Base-by-base conservation (phyloP, 1,284 basidiomycete species). In the Volvariella volvacea region DNA sequence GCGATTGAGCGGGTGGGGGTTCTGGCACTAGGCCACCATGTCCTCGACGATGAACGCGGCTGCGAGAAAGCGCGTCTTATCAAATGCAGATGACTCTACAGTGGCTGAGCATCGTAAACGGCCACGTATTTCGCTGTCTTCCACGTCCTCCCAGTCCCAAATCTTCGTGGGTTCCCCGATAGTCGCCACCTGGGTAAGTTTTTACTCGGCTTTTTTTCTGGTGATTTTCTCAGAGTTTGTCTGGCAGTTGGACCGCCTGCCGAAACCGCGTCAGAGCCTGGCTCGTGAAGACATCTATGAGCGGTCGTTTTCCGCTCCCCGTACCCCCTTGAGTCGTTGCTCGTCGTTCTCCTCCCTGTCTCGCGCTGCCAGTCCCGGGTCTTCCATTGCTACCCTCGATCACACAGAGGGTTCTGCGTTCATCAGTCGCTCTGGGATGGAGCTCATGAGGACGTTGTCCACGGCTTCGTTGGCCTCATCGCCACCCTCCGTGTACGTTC, bases 371-470 rank as follows among this genome's bases (percentile, higher is more conserved):
- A 55, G 56, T 39, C 56, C 56, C 17, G 52, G 53, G 14, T 22
- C 45, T 7, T 36, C 34, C 34, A 36, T 20, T 20, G 34, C 19
- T 4, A 36, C 34, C 6, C n/a, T 15, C 19, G 34, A 16, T n/a
- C 50, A 48, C 6, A 31, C 48, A 19, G 51, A 50, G 16, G 52
- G 54, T 20, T 52, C 52, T 36, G 52, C 52, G 9, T 56, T 53
- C 34, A 57, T 56, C 43, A 53, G 50, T 40, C 53, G 51, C 15
- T 50, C 53, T 19, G 54, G 56, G 2, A 50, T 59, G 51, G 57
- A 52, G 16, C 53, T 68, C 4, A 62, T 65, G 51, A 59, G 66
- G 22, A 66, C 60, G 45, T 60, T 61, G 15, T 68, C 66, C 2
- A 57, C 55, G 7, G 60, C 63, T 3, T 65, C 63, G 1, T 52